Percentiles rank a stretch among this genome's conserved stretches.
These are phyloP conservation scores for Phytopythium litorale DNA, from an alignment of 352 stramenopile species.

Conservation along the genomic window DNA sequence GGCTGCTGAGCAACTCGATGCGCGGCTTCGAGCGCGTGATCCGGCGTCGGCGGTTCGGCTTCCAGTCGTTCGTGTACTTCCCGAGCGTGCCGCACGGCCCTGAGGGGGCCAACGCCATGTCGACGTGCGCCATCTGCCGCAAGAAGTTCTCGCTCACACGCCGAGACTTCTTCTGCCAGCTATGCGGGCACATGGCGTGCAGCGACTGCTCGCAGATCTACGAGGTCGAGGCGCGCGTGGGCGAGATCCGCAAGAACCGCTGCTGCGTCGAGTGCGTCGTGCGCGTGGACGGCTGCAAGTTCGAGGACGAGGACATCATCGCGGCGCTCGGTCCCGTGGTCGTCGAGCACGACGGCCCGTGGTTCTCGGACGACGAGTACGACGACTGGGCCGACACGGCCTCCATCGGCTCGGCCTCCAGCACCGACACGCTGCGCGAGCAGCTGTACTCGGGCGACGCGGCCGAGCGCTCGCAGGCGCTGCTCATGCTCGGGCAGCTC, in stretches of 20 bases:
- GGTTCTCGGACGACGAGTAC: slow-evolving; percentile 24
- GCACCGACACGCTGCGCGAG: slow-evolving; percentile 16
- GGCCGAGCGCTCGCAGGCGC: slow-evolving; percentile 24
- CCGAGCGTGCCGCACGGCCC: slow-evolving; percentile 11
- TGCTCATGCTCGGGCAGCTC: slow-evolving; percentile 30
- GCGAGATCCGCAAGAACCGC: slow-evolving; percentile 42
- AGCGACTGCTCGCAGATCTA: slow-evolving; percentile 49
- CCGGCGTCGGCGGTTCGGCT: slow-evolving; percentile 53
- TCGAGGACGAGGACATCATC: slow-evolving; percentile 58
- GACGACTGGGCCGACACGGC: slow-evolving; percentile 19
- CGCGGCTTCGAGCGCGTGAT: slow-evolving; percentile 65
- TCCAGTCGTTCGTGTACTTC: slow-evolving; percentile 61
- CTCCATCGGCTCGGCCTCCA: slow-evolving; percentile 15
- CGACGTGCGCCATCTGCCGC: slow-evolving; percentile 29
- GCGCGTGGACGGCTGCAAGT: slow-evolving; percentile 50
- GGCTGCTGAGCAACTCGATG: slow-evolving; percentile 48
- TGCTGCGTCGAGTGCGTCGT: slow-evolving; percentile 51
- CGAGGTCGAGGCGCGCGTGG: slow-evolving; percentile 44
- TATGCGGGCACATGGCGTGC: slow-evolving; percentile 53
- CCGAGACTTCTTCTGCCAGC: slow-evolving; percentile 44
- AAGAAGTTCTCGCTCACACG: slow-evolving; percentile 49
- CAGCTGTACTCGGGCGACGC: slow-evolving; percentile 31
- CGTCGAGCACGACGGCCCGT: slow-evolving; percentile 27
- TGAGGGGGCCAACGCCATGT: slow-evolving; percentile 9
- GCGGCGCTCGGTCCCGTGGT: slow-evolving; percentile 41